These are phyloP conservation scores for Euclidium syriacum DNA, from an alignment of 345 rosid genomes.

Conservation along the genomic window DNA sequence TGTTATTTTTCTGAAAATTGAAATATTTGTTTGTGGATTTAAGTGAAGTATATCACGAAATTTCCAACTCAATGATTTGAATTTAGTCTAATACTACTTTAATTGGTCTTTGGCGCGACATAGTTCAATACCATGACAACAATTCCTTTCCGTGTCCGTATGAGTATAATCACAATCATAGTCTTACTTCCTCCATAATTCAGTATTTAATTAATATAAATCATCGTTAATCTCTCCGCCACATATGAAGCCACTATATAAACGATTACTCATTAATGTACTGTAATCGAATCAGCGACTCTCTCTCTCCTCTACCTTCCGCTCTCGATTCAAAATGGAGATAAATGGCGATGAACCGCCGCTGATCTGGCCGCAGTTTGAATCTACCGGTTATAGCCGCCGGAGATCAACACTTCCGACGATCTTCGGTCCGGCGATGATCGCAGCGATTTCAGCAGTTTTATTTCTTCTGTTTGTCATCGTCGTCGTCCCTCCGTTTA, in stretches of 20 bases:
- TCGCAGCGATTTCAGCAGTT: conserved; percentile 45
- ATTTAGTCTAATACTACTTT: neutral
- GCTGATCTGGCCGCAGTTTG: conserved; percentile 39
- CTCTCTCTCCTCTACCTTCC: conserved; percentile 7
- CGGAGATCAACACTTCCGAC: conserved; percentile 35
- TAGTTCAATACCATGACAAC: conserved; percentile 26
- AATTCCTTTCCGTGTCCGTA: conserved; percentile 36
- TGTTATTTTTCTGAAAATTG: no score
- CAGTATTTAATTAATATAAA: neutral
- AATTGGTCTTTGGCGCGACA: conserved; percentile 20
- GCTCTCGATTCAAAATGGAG: conserved; percentile 24
- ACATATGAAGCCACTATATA: conserved; percentile 18
- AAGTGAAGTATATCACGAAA: neutral
- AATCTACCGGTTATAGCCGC: conserved; percentile 32
- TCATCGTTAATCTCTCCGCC: conserved; percentile 3
- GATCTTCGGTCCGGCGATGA: conserved; percentile 37
- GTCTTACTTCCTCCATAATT: neutral
- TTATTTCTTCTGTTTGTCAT: conserved; percentile 38
- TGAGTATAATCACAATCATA: conserved; percentile 22
- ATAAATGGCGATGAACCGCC: conserved; percentile 40
- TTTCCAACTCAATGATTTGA: conserved; percentile 16
- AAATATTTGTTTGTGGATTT: neutral
- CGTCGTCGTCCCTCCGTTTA: conserved; percentile 40
- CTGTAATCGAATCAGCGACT: conserved; percentile 11
- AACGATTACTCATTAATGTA: conserved; percentile 2